phyloP scores from a whole-genome alignment of 140 eudicot genomes.

The Bidens hawaiensis region DNA sequence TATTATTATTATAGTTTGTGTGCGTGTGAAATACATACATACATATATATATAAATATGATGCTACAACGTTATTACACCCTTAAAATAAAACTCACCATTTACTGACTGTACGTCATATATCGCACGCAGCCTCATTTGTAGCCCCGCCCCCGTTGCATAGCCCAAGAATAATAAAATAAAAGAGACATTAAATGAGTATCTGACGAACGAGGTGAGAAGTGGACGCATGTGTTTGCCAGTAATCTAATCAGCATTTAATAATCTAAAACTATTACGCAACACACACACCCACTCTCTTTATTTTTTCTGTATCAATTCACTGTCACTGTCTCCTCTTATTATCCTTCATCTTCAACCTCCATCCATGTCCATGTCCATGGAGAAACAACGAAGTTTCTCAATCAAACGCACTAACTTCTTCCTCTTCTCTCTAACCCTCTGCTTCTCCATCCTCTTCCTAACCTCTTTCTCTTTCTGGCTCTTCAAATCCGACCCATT shows the following conservation, averaged over 20 bases:
- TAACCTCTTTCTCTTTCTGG: constrained; percentile 52
- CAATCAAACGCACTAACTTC: constrained; percentile 55
- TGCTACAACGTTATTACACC: too few species aligned
- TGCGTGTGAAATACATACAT: too few species aligned
- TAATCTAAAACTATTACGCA: background rate
- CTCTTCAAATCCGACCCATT: constrained; percentile 35
- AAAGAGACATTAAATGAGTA: background rate
- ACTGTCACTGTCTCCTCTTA: constrained; percentile 21
- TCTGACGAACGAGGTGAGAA: background rate
- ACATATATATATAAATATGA: too few species aligned
- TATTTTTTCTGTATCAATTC: constrained; percentile 13
- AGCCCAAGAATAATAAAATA: too few species aligned
- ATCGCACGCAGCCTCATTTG: too few species aligned
- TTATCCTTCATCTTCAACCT: constrained; percentile 5
- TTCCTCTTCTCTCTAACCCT: constrained; percentile 50
- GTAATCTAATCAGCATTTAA: too few species aligned
- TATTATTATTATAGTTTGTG: too few species aligned
- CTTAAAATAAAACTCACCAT: too few species aligned
- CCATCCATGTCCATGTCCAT: constrained; percentile 27
- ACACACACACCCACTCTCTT: constrained; percentile 11
- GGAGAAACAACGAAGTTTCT: constrained; percentile 72
- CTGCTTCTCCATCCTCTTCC: constrained; percentile 46
- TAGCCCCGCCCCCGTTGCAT: too few species aligned
- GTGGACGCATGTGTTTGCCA: constrained; percentile 9
- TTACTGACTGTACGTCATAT: too few species aligned